A percentile compares a stretch with the other conserved stretches of the same genome.
These are phyloP conservation scores for Claviceps quebecensis DNA, from an alignment of 2,329 filamentous ascomycete species.

Conservation along the genomic window DNA sequence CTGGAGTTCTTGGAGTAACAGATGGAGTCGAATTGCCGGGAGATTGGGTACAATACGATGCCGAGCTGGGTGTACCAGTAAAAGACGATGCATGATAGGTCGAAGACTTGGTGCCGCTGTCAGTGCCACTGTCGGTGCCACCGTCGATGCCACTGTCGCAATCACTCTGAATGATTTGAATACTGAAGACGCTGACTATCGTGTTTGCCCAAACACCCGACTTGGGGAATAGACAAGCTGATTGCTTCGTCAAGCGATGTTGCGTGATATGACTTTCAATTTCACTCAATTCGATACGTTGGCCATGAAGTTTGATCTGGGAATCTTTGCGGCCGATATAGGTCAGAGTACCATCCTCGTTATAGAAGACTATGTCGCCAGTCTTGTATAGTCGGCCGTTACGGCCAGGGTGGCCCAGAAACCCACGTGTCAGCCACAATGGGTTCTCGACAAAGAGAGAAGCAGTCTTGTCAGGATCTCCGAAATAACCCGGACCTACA, in stretches of 20 bases:
- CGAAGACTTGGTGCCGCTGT: neutral
- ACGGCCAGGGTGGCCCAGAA: constrained; percentile 1
- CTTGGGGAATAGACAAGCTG: constrained; percentile 1
- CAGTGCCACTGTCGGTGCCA: neutral
- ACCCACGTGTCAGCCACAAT: constrained; percentile 18
- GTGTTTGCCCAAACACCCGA: constrained; percentile 3
- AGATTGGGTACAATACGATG: neutral
- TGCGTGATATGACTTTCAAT: constrained; percentile 7
- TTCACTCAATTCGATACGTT: constrained; percentile 20
- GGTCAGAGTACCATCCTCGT: constrained; percentile 19
- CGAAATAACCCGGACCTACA: constrained; percentile 8
- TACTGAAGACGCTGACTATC: constrained; percentile 3
- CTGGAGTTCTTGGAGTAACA: neutral
- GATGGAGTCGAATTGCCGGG: neutral
- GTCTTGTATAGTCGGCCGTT: constrained; percentile 18
- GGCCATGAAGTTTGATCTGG: constrained; percentile 41
- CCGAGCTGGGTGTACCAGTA: neutral
- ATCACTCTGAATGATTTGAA: neutral
- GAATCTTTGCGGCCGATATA: constrained; percentile 36
- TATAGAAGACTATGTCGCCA: constrained; percentile 20
- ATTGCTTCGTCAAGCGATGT: neutral
- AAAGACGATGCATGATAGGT: neutral
- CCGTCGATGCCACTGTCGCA: neutral
- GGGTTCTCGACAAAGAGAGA: constrained; percentile 13
- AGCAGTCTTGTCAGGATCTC: constrained; percentile 7